phyloP scores from a whole-genome alignment of 345 rosid species.

The Psidium guajava region DNA sequence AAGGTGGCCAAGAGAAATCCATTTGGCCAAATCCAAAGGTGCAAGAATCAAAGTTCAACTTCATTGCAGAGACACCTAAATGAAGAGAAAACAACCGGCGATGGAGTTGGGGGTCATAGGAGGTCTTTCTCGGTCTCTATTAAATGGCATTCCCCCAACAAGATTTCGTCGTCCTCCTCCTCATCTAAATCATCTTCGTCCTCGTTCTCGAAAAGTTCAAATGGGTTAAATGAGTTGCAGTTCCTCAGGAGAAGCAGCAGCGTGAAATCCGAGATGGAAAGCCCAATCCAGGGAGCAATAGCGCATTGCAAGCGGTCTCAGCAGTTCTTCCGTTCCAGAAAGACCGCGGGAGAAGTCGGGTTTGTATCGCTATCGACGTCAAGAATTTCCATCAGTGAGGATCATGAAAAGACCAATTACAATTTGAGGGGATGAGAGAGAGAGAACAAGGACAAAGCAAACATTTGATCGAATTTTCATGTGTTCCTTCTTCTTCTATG shows the following conservation, averaged over 20 bases:
- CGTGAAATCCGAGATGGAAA: slow-evolving; percentile 18
- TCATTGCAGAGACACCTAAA: slow-evolving; percentile 1
- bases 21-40: slow-evolving; percentile 39
- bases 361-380: slow-evolving; percentile 47
- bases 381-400: slow-evolving; percentile 27
- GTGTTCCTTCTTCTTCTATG: neutral
- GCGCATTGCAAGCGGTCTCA: slow-evolving; percentile 32
- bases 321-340: slow-evolving; percentile 33
- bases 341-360: slow-evolving; percentile 31
- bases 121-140: slow-evolving; percentile 77
- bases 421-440: slow-evolving; percentile 41
- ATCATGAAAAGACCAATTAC: slow-evolving; percentile 37
- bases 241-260: slow-evolving; percentile 58
- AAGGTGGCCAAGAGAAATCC: slow-evolving; percentile 26
- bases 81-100: slow-evolving; percentile 8
- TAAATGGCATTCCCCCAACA: slow-evolving; percentile 38
- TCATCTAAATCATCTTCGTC: slow-evolving; percentile 30
- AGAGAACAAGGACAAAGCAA: neutral
- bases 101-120: slow-evolving; percentile 26
- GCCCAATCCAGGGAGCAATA: slow-evolving; percentile 15
- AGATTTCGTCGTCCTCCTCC: slow-evolving; percentile 19
- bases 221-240: slow-evolving; percentile 24
- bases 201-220: slow-evolving; percentile 21
- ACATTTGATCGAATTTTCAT: slow-evolving; percentile 3
- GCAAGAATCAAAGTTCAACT: slow-evolving; percentile 27